phyloP scores from a whole-genome alignment of 2,329 filamentous ascomycete species.

The Aspergillus ochraceoroseus region DNA sequence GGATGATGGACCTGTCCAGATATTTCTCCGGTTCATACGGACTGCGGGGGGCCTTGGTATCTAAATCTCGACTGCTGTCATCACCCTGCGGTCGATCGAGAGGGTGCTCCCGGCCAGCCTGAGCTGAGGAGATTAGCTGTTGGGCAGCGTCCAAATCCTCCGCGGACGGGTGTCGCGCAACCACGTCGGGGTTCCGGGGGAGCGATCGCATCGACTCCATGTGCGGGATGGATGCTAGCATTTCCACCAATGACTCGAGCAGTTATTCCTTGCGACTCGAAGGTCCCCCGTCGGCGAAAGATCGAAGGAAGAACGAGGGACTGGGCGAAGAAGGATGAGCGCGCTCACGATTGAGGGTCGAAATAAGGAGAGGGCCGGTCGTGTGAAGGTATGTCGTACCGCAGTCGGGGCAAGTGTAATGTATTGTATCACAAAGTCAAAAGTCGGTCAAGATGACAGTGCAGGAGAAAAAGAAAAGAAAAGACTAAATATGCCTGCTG shows the following conservation, averaged over 20 bases:
- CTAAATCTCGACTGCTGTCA: slow-evolving; percentile 16
- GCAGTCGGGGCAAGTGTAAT: slow-evolving; percentile 30
- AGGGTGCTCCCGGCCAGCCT: slow-evolving; percentile 39
- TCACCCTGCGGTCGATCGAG: slow-evolving; percentile 27
- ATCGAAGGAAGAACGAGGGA: slow-evolving; percentile 12
- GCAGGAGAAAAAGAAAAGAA: slow-evolving; percentile 22
- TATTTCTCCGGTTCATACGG: slow-evolving; percentile 16
- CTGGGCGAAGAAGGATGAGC: slow-evolving; percentile 14
- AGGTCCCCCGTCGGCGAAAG: slow-evolving; percentile 4
- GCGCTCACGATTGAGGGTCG: slow-evolving; percentile 16
- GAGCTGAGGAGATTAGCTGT: slow-evolving; percentile 46
- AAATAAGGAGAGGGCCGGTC: slow-evolving; percentile 19
- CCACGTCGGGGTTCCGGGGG: slow-evolving; percentile 28
- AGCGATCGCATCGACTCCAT: slow-evolving; percentile 37
- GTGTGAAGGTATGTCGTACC: slow-evolving; percentile 27
- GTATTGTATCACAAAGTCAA: slow-evolving; percentile 34
- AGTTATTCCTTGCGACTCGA: slow-evolving; percentile 6
- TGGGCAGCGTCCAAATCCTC: slow-evolving; percentile 47
- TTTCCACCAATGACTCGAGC: slow-evolving; percentile 21
- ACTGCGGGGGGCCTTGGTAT: slow-evolving; percentile 16
- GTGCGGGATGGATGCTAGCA: slow-evolving; percentile 37
- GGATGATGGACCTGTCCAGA: slow-evolving; percentile 19
- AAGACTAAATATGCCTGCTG: slow-evolving; percentile 16
- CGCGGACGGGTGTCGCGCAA: slow-evolving; percentile 43
- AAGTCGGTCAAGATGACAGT: slow-evolving; percentile 35